A percentile compares a stretch with the other conserved stretches of the same genome.
Evolutionary conservation across 345 rosid genomes (phyloP).

Genomic region (Citrus cavaleriei): DNA sequence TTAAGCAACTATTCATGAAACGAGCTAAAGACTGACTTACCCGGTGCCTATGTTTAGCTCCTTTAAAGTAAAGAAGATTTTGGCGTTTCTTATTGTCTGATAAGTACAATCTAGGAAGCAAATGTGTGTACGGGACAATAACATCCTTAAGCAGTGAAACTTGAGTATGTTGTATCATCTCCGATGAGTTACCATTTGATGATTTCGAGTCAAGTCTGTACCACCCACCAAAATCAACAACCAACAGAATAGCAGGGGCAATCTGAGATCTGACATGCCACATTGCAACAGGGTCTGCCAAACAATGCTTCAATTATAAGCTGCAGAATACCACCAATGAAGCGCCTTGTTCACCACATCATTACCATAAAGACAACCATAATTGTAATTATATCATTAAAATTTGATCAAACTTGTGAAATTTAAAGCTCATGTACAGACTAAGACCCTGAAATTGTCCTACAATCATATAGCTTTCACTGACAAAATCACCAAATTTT

Average conservation of each 20-base stretch:
- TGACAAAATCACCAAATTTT: not conserved
- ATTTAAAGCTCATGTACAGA: not conserved
- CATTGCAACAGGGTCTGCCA: conserved; percentile 99
- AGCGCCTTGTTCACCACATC: not conserved
- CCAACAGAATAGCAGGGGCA: conserved; percentile 80
- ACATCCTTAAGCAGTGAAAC: conserved; percentile 96
- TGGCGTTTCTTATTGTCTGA: conserved; percentile 60
- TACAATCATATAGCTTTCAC: not conserved
- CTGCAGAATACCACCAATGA: conserved; percentile 15
- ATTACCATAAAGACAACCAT: not conserved
- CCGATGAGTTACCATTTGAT: conserved; percentile 42
- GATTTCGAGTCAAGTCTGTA: conserved; percentile 74
- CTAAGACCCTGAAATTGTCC: not conserved
- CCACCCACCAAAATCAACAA: conserved; percentile 99
- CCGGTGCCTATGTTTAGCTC: conserved; percentile 93
- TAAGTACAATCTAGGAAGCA: conserved; percentile 66
- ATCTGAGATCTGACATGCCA: conserved; percentile 90
- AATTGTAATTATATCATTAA: not conserved
- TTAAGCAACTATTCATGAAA: not conserved
- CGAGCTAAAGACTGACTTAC: conserved; percentile 36
- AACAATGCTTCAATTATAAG: conserved; percentile 74
- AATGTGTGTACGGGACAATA: conserved; percentile 83
- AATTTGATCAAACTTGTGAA: not conserved
- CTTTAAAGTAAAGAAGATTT: conserved; percentile 83
- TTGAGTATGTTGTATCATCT: conserved; percentile 71